Evolutionary conservation across 306 rosid genomes (phyloP).

Genomic region (Sesbania bispinosa): DNA sequence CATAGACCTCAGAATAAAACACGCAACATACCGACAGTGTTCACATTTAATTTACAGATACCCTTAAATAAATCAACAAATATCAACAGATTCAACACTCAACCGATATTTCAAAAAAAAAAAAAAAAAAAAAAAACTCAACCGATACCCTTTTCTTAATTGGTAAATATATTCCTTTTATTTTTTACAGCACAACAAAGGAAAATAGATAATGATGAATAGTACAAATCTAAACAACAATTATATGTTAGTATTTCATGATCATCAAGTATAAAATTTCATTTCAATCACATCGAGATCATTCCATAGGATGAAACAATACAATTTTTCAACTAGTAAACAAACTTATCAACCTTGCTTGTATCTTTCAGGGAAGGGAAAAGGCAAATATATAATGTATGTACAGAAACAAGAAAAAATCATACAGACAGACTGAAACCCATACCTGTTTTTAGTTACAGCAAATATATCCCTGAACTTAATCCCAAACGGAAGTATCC

Average conservation of each 20-base stretch:
- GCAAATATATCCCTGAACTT: conserved; percentile 2
- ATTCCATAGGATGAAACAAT: background rate
- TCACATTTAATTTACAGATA: too few species aligned
- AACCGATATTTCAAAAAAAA: too few species aligned
- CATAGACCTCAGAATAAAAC: too few species aligned
- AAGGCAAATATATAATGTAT: background rate
- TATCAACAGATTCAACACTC: too few species aligned
- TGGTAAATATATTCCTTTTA: too few species aligned
- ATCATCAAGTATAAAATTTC: background rate
- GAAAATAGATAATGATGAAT: too few species aligned
- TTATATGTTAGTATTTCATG: too few species aligned
- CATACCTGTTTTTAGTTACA: conserved; percentile 11
- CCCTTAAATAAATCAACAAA: too few species aligned
- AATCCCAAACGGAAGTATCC: conserved; percentile 9
- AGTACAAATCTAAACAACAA: too few species aligned
- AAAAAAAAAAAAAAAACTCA: too few species aligned
- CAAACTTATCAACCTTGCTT: background rate
- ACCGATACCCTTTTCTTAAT: too few species aligned
- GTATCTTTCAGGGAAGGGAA: background rate
- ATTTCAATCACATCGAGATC: background rate
- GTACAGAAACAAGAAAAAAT: conserved; percentile 8
- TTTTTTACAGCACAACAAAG: background rate
- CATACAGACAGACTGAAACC: background rate
- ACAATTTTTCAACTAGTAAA: background rate
- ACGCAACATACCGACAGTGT: too few species aligned